phyloP scores from a whole-genome alignment of 2,329 filamentous ascomycete species.

The Karstenula rhodostoma region DNA sequence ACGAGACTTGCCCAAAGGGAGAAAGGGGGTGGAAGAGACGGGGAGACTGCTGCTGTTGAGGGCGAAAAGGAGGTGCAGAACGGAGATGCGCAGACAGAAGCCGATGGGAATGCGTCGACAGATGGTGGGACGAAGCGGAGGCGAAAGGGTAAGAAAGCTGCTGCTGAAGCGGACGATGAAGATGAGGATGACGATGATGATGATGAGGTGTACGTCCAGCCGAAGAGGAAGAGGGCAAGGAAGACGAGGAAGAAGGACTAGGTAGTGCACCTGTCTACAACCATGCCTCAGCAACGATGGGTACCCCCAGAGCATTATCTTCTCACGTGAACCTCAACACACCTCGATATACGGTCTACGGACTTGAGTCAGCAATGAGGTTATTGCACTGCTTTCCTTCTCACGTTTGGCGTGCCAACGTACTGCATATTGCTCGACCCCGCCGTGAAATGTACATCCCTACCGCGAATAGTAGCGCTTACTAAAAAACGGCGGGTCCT shows the following conservation, averaged over 20 bases:
- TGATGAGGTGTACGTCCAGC: conserved; percentile 38
- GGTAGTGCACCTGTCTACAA: neutral
- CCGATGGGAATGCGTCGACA: conserved; percentile 6
- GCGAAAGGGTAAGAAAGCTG: conserved; percentile 27
- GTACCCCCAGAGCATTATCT: no score
- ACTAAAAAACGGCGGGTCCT: neutral
- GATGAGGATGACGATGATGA: conserved; percentile 27
- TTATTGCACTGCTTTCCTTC: neutral
- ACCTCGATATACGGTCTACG: no score
- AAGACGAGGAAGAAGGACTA: conserved; percentile 22
- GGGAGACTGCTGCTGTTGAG: conserved; percentile 17
- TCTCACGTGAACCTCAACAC: no score
- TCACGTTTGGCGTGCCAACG: neutral
- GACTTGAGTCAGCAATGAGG: neutral
- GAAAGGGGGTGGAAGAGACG: conserved; percentile 31
- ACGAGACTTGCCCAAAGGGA: conserved; percentile 39
- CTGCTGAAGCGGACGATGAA: conserved; percentile 23
- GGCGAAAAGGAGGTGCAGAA: conserved; percentile 22
- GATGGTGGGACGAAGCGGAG: conserved; percentile 26
- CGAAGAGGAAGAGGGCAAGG: conserved; percentile 37
- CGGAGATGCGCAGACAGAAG: conserved; percentile 19
- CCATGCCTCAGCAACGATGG: no score
- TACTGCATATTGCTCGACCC: no score
- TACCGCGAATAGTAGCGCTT: neutral
- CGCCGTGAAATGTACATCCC: neutral